Evolutionary conservation across 2,329 filamentous ascomycete genomes (phyloP), one percentile per base, ranked within the genome.

Genomic region (Trichoderma brevicompactum): DNA sequence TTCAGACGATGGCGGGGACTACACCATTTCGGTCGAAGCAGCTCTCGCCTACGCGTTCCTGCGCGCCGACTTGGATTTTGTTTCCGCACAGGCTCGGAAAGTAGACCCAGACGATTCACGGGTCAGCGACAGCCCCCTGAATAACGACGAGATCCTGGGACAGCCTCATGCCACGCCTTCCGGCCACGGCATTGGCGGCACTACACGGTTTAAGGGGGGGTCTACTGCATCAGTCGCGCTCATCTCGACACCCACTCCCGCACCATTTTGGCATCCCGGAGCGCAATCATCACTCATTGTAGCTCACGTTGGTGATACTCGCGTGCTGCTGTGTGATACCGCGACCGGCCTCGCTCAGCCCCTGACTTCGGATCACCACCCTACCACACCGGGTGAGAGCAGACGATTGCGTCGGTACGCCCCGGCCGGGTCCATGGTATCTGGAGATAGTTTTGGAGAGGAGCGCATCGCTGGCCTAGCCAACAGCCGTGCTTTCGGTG

Each of bases 261-360:
- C 90, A 0, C 95, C 95, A 0, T 99, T 96, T 78, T 99, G 95
- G 95, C 92, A 98, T 72, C 95, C 95, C 0, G 87, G 89, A 4
- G 90, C 92, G 0, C 90, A 92, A 3, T 92, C 91, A 0, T 96
- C 93, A 0, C 80, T 99, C 41, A 79, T 97, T 15, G 89, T 93
- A 7, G 93, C 92, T 0, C 95, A 99, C 75, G 93, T 97, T 2
- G 95, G 95, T 67, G 95, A 99, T 76, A 97, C 93, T 1, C 88
- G 95, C 60, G 89, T 97, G 67, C 82, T 99, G 2, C 87, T 99
- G 38, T 98, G 94, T 79, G 89, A 93, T 63, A 97, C 94, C 0
- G 84, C 85, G 13, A 94, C 92, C 1, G 95, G 95, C 7, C 83
- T 88, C 50, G 89, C 94, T 0, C 85, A 91, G 2, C 91, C 94